Evolutionary conservation across 345 rosid species (phyloP), one percentile per base, ranked within the genome.

Genomic region (Corchorus capsularis): DNA sequence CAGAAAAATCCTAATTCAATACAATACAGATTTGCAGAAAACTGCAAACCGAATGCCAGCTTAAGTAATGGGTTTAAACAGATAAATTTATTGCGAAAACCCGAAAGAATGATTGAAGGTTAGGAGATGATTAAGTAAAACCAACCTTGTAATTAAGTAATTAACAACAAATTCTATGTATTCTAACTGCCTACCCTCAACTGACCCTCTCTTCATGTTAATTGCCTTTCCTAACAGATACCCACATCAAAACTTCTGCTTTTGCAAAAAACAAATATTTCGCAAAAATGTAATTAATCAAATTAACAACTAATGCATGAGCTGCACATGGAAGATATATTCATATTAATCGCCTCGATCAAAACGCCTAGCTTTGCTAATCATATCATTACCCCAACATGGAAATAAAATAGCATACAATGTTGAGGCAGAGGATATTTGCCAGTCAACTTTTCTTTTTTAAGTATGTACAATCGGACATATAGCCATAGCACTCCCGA

Each of bases 81-180:
- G 43, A 82, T 90, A 89, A 85, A 76, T 83, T 74, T 84, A 91
- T 81, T 71, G 72, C 73, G 72, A 77, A 82, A 84, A 85, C 80
- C 85, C 78, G 85, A 93, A 89, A 85, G 97, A 85, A 88, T 88
- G 97, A 90, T 83, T 79, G 78, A 72, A 46, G 83, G 77, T 89
- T 91, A 93, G 98, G 92, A 90, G 93, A 84, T 78, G 80, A 78
- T 88, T 93, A 93, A 90, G 98, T 94, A 77, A 79, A 52, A 89
- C 86, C 92, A 84, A 88, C 79, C 78, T 82, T 73, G 10, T 77
- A 81, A 77, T 82, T 82, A 77, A 69, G 10, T 77, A 81, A 77
- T 82, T 82, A 77, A 69, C 68, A 74, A 12, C 78, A 77, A 27
- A 46, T 76, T 72, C 70, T 65, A 53, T 73, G 50, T 39, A 62